Base-by-base conservation (phyloP, 1,284 basidiomycete species). In the Leccinum griseonigrum region DNA sequence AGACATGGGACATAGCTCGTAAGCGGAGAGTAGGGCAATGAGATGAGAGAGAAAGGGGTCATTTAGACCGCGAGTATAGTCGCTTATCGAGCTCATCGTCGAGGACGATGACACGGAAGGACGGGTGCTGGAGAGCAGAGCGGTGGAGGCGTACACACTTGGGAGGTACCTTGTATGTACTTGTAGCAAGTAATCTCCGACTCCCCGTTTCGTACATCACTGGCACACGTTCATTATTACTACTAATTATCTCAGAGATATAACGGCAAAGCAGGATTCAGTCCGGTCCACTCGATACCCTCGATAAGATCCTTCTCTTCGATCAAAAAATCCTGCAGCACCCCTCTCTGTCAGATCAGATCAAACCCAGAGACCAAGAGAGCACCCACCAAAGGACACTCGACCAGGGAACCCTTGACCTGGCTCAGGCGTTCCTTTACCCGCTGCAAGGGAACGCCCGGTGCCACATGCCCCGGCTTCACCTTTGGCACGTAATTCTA, bases 391-490 rank as follows among this genome's bases (percentile, higher is more conserved):
- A 94, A 71, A 51, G 91, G 90, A 68, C 83, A 85, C 69, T 92
- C 91, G 3, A 93, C 90, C n/a, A 93, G 71, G 10, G 87, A 79
- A 38, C 90, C 91, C 67, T 78, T 82, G 60, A 97, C 86, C 67
- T 85, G 79, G 34, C 80, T 78, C 53, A 98, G 82, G 40, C 86
- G 84, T 52, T 85, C 78, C 80, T 96, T 95, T 67, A 94, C 82
- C 54, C 87, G 83, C 1, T 80, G 76, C 22, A 94, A 76, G 0
- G 83, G 73, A 32, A 93, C 69, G 4, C 80, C 85, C 10, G 86
- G 86, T 2, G 85, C 87, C 57, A 97, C 87, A 75, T 97, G 95
- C 2, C 94, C 94, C 4, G 84, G 81, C 82, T 92, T 88, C 63
- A 87, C 83, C 69, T 92, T 90, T 4, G 90, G 86, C 8, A 87